Evolutionary conservation across 805 yeast species (phyloP), one percentile per base, ranked within the genome.

Genomic region (Kluyveromyces aestuarii): DNA sequence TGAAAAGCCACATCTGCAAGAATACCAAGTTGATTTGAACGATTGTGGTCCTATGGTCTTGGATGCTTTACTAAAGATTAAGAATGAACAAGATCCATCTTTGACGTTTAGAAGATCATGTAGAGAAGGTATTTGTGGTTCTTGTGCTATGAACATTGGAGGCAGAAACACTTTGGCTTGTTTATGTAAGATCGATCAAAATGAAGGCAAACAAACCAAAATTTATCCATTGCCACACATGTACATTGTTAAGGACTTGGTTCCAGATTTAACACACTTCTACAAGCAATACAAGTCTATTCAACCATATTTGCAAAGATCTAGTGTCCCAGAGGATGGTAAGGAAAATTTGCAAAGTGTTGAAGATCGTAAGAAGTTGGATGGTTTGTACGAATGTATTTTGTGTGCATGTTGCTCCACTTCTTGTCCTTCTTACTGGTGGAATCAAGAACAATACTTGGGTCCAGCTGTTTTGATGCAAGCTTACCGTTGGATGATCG

Each of bases 391-490:
- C 74, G 98, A 91, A 74, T 91, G 99, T 77, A 91, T 91, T 62
- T 75, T 91, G 66, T 91, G 99, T 75, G 99, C 99, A 10, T 90
- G 99, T 74, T 91, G 99, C 72, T 90, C 97, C 36, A 93, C 99
- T 46, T 83, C 98, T 17, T 93, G 99, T 76, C 99, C 99, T 48
- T 90, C 98, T 2, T 93, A 93, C 79, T 93, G 99, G 99, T 93
- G 99, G 99, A 93, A 93, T 74, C 96, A 88, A 74, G 96, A 90
- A 72, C 95, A 93, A 76, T 93, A 93, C 73, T 75, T 93, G 61
- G 99, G 99, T 50, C 99, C 99, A 25, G 99, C 99, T 30, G 98
- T 93, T 48, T 79, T 93, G 70, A 87, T 93, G 96, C 99, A 93
- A 77, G 97, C 98, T 48, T 93, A 82, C 79, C 84, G 99, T 76